Conservation (phyloP, 139 green algal genomes). For the Yamagishiella unicocca region DNA sequence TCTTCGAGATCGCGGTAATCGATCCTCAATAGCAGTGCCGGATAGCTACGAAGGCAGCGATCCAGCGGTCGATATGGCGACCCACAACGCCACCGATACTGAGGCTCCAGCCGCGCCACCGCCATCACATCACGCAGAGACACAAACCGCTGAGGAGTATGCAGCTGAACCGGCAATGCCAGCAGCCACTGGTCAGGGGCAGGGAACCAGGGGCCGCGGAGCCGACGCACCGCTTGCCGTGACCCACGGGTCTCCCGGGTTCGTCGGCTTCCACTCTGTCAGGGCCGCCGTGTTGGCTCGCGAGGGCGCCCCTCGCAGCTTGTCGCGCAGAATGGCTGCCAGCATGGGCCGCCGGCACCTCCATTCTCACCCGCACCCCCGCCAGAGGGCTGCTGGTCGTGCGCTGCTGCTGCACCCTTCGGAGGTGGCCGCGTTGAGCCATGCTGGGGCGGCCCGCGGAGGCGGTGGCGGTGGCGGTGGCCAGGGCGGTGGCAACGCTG, state of each 20-base stretch:
- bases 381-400: background rate
- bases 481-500: background rate
- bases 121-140: too few relatives aligned
- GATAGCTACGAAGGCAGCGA: too few relatives aligned
- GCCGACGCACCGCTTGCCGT: too few relatives aligned
- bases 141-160: too few relatives aligned
- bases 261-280: background rate
- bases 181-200: too few relatives aligned
- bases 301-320: background rate
- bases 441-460: background rate
- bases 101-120: too few relatives aligned
- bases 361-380: background rate
- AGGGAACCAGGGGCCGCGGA: too few relatives aligned
- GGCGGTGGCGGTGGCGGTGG: background rate
- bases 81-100: too few relatives aligned
- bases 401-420: conserved; percentile 14
- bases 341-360: background rate
- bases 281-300: background rate
- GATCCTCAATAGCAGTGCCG: too few relatives aligned
- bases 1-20: too few relatives aligned
- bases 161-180: too few relatives aligned
- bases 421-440: background rate
- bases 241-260: conserved; percentile 7
- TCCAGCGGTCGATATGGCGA: too few relatives aligned
- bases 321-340: background rate